These are phyloP conservation scores for Lophiotrema nucula DNA, from an alignment of 495 filamentous ascomycete genomes.

Conservation along the genomic window DNA sequence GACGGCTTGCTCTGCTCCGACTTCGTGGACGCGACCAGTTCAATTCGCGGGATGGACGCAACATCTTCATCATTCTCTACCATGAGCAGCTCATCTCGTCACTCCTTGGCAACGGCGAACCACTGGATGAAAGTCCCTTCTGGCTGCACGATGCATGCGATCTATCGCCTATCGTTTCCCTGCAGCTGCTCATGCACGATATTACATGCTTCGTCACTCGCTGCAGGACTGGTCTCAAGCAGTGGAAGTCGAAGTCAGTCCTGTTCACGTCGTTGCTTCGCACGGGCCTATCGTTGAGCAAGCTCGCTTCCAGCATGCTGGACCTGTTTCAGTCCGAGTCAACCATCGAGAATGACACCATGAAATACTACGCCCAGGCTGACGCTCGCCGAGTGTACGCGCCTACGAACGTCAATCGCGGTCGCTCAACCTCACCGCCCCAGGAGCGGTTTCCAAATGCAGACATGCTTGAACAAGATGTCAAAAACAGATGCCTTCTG, in stretches of 20 bases:
- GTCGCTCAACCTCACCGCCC: no score
- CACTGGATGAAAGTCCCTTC: not conserved
- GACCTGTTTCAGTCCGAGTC: not conserved
- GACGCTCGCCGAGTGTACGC: not conserved
- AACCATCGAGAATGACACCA: not conserved
- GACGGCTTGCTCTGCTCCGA: constrained; percentile 8
- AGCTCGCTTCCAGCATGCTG: not conserved
- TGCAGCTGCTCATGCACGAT: constrained; percentile 14
- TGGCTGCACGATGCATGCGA: constrained; percentile 5
- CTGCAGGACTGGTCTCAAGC: not conserved
- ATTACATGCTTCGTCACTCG: not conserved
- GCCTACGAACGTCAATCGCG: not conserved
- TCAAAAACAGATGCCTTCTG: not conserved
- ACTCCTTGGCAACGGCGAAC: constrained; percentile 6
- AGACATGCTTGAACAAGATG: not conserved
- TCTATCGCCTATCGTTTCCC: not conserved
- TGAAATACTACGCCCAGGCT: not conserved
- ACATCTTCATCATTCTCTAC: constrained; percentile 9
- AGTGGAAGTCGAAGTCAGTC: not conserved
- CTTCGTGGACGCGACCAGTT: constrained; percentile 15
- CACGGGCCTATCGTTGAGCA: not conserved
- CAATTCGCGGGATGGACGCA: not conserved
- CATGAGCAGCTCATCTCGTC: constrained; percentile 10
- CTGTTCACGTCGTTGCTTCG: not conserved
- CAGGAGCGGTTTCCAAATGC: not conserved